Percentiles rank a stretch among this genome's conserved stretches.
Conservation (phyloP, 768 basidiomycete genomes). For the Mycena crocata region DNA sequence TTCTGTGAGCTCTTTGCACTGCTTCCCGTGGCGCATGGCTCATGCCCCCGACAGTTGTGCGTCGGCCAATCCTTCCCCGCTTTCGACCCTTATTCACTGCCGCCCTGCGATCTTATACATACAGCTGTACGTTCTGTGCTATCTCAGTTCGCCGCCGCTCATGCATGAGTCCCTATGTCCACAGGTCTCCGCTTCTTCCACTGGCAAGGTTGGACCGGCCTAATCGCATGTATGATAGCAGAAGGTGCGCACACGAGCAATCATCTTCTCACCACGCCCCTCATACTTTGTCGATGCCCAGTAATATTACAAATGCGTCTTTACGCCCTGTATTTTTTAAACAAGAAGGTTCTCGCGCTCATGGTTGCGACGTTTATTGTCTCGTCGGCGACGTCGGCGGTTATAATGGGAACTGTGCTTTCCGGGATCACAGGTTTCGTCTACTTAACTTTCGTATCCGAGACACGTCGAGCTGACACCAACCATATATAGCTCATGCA, state of each 20-base stretch:
- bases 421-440: slow-evolving; percentile 51
- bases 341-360: slow-evolving; percentile 60
- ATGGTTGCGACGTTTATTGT: slow-evolving; percentile 57
- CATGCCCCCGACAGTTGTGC: slow-evolving; percentile 24
- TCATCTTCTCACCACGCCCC: not conserved
- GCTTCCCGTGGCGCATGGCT: not conserved
- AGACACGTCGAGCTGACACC: not conserved
- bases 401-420: slow-evolving; percentile 61
- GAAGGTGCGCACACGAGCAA: slow-evolving; percentile 53
- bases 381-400: slow-evolving; percentile 53
- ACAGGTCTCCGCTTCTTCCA: slow-evolving; percentile 59
- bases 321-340: slow-evolving; percentile 69
- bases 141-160: slow-evolving; percentile 14
- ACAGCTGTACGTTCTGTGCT: slow-evolving; percentile 46
- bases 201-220: slow-evolving; percentile 74
- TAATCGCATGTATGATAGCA: slow-evolving; percentile 64
- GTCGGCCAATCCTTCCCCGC: slow-evolving; percentile 6
- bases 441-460: not conserved
- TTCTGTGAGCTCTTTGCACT: slow-evolving; percentile 47
- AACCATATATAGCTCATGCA: slow-evolving; percentile 3
- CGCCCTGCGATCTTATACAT: slow-evolving; percentile 22
- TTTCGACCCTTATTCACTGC: slow-evolving; percentile 1
- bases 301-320: slow-evolving; percentile 72
- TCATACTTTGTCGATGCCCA: slow-evolving; percentile 37
- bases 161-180: not conserved